Conservation (phyloP, 495 filamentous ascomycete genomes). For the Daldinia grandis region DNA sequence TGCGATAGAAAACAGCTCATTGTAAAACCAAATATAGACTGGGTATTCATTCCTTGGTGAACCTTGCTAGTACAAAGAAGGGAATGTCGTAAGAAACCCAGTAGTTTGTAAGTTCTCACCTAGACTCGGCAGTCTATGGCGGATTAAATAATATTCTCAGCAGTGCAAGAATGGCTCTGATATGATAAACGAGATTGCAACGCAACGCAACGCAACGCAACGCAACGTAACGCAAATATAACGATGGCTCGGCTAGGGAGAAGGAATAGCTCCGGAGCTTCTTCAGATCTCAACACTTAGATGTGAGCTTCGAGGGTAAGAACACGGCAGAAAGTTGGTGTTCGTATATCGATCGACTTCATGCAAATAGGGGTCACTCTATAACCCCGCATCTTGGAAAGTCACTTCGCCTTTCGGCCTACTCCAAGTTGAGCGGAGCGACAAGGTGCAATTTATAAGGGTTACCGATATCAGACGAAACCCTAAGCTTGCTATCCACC, state of each 20-base stretch:
- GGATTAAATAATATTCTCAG: neutral
- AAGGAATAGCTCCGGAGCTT: neutral
- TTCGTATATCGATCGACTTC: neutral
- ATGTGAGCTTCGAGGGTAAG: neutral
- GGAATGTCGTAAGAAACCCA: neutral
- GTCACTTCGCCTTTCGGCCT: constrained; percentile 22
- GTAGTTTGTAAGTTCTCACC: neutral
- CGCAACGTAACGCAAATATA: neutral
- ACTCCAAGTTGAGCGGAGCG: constrained; percentile 18
- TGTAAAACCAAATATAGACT: neutral
- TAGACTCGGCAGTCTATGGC: neutral
- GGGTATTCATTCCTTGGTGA: neutral
- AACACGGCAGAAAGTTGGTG: neutral
- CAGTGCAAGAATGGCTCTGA: neutral
- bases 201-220: neutral
- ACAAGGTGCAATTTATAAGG: constrained; percentile 20
- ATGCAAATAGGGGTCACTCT: neutral
- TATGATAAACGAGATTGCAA: neutral
- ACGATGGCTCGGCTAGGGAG: neutral
- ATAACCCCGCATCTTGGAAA: neutral
- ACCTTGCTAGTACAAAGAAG: constrained; percentile 5
- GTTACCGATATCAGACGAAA: constrained; percentile 12
- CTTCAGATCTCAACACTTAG: neutral
- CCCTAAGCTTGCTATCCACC: constrained; percentile 12
- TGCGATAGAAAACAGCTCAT: neutral